phyloP scores from a whole-genome alignment of 345 rosid species.

The Dipteronia sinensis region DNA sequence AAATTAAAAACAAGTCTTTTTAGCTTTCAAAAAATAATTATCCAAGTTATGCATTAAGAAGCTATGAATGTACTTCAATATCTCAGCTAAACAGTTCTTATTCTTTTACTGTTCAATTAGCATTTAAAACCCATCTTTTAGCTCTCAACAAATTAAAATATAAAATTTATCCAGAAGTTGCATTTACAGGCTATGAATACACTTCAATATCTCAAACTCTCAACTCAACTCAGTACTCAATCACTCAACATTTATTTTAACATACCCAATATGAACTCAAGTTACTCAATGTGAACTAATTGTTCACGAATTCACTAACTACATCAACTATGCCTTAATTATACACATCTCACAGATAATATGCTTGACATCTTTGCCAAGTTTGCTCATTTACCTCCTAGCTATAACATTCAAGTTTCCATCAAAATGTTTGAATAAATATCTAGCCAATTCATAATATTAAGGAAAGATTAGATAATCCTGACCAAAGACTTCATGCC shows the following conservation, averaged over 20 bases:
- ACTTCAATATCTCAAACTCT: too few relatives aligned
- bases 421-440: not conserved
- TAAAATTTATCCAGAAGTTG: slow-evolving; percentile 2
- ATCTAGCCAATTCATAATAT: not conserved
- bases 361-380: slow-evolving; percentile 97
- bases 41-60: not conserved
- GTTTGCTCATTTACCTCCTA: slow-evolving; percentile 98
- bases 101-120: too few relatives aligned
- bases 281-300: too few relatives aligned
- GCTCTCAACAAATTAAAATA: not conserved
- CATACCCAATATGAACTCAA: too few relatives aligned
- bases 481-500: slow-evolving; percentile 95
- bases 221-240: too few relatives aligned
- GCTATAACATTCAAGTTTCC: slow-evolving; percentile 26
- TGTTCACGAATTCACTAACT: too few relatives aligned
- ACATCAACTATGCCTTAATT: too few relatives aligned
- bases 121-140: too few relatives aligned
- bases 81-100: not conserved
- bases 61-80: not conserved
- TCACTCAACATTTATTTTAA: too few relatives aligned
- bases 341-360: slow-evolving; percentile 81
- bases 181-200: too few relatives aligned
- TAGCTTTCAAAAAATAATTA: not conserved
- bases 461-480: not conserved
- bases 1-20: not conserved